Conservation (phyloP, 352 stramenopile species). For the Globisporangium barbulae region DNA sequence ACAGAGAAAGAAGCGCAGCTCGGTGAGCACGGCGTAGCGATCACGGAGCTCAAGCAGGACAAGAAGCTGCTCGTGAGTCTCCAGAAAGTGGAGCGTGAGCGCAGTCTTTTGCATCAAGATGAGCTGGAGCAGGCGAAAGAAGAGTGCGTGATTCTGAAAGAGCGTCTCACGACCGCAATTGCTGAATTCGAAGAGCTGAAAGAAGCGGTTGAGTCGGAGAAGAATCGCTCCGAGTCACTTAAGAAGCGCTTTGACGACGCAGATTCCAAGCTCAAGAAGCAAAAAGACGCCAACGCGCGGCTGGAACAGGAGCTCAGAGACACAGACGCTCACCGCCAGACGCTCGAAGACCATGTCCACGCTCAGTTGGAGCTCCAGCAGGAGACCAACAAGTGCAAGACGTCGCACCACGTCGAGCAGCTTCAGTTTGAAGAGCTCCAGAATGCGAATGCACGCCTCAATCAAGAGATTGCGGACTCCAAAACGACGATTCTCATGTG, state of each 20-base stretch:
- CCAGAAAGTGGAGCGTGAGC: constrained; percentile 31
- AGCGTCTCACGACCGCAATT: constrained; percentile 21
- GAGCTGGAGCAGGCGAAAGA: constrained; percentile 29
- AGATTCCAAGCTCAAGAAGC: constrained; percentile 10
- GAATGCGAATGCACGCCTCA: constrained; percentile 15
- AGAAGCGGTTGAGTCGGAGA: constrained; percentile 10
- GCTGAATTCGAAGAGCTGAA: constrained; percentile 23
- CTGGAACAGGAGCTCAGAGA: constrained; percentile 22
- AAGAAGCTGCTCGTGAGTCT: constrained; percentile 33
- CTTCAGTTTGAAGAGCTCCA: constrained; percentile 12
- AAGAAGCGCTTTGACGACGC: constrained; percentile 3
- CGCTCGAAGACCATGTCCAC: constrained; percentile 7
- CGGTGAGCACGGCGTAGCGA: constrained; percentile 23
- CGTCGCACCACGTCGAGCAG: constrained; percentile 2
- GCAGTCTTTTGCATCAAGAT: constrained; percentile 19
- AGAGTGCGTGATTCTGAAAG: constrained; percentile 18
- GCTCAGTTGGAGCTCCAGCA: constrained; percentile 9
- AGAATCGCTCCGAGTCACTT: neutral
- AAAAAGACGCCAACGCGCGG: constrained; percentile 2
- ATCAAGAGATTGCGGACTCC: constrained; percentile 39
- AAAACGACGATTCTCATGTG: constrained; percentile 68
- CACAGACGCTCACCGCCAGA: constrained; percentile 7
- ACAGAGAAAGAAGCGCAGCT: constrained; percentile 27
- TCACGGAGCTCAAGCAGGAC: constrained; percentile 37
- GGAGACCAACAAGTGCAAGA: constrained; percentile 9